phyloP scores from a whole-genome alignment of 2,329 filamentous ascomycete species.

The Stylonectria norvegica region DNA sequence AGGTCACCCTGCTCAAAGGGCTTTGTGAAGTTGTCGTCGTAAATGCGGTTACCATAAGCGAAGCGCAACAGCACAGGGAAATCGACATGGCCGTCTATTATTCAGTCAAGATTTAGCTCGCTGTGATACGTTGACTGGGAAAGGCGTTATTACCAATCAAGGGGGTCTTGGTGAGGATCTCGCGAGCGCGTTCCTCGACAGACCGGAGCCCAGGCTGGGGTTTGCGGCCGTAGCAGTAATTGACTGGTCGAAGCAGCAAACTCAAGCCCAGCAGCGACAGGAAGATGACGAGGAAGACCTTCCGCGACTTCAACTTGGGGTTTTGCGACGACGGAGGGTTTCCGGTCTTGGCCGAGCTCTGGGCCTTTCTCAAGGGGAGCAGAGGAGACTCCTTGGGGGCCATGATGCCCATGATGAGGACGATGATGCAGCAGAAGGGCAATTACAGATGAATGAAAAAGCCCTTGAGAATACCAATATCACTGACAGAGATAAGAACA shows the following conservation, averaged over 20 bases:
- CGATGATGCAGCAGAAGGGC: constrained; percentile 18
- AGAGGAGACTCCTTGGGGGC: neutral
- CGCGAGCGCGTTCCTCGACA: constrained; percentile 44
- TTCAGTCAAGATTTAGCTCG: neutral
- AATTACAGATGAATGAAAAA: constrained; percentile 17
- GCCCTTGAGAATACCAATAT: too few species aligned
- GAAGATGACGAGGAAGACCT: constrained; percentile 21
- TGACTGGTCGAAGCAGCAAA: constrained; percentile 25
- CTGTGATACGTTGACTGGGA: neutral
- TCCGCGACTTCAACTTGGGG: constrained; percentile 26
- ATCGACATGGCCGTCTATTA: constrained; percentile 82
- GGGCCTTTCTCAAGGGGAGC: neutral
- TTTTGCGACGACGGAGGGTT: constrained; percentile 17
- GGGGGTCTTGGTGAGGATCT: constrained; percentile 44
- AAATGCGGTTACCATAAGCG: constrained; percentile 72
- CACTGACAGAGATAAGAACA: too few species aligned
- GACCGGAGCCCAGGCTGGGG: constrained; percentile 29
- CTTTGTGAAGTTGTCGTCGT: constrained; percentile 67
- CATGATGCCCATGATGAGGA: constrained; percentile 12
- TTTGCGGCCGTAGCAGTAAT: constrained; percentile 21
- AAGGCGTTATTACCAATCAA: constrained; percentile 44
- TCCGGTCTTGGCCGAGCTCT: neutral
- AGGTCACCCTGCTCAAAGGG: constrained; percentile 71
- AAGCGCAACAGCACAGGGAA: constrained; percentile 70
- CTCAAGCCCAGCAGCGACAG: constrained; percentile 27